These are phyloP conservation scores for Penicillium coffeae DNA, from an alignment of 495 filamentous ascomycete species.

Conservation along the genomic window DNA sequence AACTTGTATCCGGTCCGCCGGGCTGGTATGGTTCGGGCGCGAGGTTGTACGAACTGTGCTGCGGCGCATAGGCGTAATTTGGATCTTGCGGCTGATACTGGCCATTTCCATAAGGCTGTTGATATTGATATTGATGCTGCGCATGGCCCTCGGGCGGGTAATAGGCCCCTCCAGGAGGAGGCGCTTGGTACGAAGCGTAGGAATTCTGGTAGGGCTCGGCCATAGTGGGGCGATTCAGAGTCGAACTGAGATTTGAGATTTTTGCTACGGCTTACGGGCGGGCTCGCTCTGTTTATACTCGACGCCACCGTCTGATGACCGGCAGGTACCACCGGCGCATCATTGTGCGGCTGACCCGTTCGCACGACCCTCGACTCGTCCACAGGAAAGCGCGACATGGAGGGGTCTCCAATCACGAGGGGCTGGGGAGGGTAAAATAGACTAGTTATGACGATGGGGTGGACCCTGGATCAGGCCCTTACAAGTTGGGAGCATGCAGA, in stretches of 20 bases:
- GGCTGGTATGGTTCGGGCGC: slow-evolving; percentile 29
- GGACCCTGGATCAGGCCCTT: slow-evolving; percentile 1
- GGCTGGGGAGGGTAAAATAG: neutral
- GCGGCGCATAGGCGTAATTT: slow-evolving; percentile 23
- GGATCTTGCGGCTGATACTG: slow-evolving; percentile 14
- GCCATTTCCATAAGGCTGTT: slow-evolving; percentile 9
- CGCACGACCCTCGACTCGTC: slow-evolving; percentile 21
- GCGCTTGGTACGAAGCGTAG: slow-evolving; percentile 25
- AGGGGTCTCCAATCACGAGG: slow-evolving; percentile 15
- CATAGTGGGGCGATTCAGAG: slow-evolving; percentile 26
- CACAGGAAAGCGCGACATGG: slow-evolving; percentile 16
- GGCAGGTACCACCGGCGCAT: slow-evolving; percentile 10
- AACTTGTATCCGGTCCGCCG: slow-evolving; percentile 27
- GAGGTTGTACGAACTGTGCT: slow-evolving; percentile 28
- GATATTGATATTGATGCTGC: slow-evolving; percentile 11
- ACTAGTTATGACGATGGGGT: slow-evolving; percentile 4
- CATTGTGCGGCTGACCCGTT: slow-evolving; percentile 26
- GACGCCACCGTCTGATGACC: slow-evolving; percentile 8
- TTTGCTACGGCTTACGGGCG: neutral
- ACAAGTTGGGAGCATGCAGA: too few relatives aligned
- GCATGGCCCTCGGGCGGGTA: slow-evolving; percentile 23
- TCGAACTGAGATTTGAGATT: neutral
- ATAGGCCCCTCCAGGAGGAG: slow-evolving; percentile 26
- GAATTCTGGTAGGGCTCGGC: slow-evolving; percentile 51
- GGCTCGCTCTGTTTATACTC: too few relatives aligned